Percentiles rank a stretch among this genome's conserved stretches.
Conservation (phyloP, 768 basidiomycete species). For the Scleroderma bovista region DNA sequence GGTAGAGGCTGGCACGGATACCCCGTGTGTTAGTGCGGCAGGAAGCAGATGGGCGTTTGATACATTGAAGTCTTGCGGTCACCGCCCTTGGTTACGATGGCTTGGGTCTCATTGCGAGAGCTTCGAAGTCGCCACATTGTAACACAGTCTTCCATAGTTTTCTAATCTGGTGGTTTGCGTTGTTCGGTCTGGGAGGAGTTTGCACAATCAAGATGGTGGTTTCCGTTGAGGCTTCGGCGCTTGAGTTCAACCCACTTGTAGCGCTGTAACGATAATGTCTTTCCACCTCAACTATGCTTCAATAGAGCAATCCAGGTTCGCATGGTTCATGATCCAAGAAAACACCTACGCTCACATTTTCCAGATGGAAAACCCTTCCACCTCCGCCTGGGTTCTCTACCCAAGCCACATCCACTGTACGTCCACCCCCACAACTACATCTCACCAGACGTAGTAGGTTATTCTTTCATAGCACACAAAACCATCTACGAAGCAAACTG, state of each 20-base stretch:
- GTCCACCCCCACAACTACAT: slow-evolving; percentile 1
- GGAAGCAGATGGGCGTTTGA: too few relatives aligned
- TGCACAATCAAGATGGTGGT: too few relatives aligned
- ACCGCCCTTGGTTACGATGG: too few relatives aligned
- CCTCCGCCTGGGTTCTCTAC: slow-evolving; percentile 67
- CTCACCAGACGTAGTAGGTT: neutral
- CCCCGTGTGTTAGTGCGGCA: too few relatives aligned
- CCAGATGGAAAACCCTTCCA: slow-evolving; percentile 60
- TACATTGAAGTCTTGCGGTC: too few relatives aligned
- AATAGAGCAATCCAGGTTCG: slow-evolving; percentile 24
- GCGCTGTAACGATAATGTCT: slow-evolving; percentile 20
- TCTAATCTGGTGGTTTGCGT: too few relatives aligned
- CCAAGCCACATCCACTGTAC: slow-evolving; percentile 28
- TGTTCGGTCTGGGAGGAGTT: too few relatives aligned
- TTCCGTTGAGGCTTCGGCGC: neutral
- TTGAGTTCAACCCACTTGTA: too few relatives aligned
- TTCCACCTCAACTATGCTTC: slow-evolving; percentile 28
- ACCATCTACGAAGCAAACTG: slow-evolving; percentile 30
- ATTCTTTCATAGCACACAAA: slow-evolving; percentile 34
- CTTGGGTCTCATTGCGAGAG: too few relatives aligned
- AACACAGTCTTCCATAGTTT: too few relatives aligned
- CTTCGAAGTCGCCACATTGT: too few relatives aligned
- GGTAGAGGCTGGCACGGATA: too few relatives aligned
- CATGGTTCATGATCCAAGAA: neutral
- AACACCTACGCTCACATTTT: neutral